Evolutionary conservation across 2,329 filamentous ascomycete genomes (phyloP), one percentile per base, ranked within the genome.

Genomic region (Colletotrichum sp.): DNA sequence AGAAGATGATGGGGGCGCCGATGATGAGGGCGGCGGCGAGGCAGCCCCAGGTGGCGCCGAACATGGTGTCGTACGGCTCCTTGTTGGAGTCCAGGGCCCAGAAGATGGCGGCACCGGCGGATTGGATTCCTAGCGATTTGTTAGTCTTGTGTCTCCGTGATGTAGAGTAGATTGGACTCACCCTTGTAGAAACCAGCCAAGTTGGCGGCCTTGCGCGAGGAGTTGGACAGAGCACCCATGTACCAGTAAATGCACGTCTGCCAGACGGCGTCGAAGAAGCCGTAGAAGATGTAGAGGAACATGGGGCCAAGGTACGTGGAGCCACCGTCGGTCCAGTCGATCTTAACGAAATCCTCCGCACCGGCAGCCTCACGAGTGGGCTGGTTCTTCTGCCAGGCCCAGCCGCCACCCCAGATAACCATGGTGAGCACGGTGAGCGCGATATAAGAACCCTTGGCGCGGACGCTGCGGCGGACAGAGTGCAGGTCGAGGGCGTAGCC

Each of bases 161-260:
- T 44, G 7, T 26, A 7, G 5, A 44, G 12, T 10, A 7, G 13
- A 15, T 12, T 9, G n/a, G 6, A 18, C 24, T 77, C 30, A 78
- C 87, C 82, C 78, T 97, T 97, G 90, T 97, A 97, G 88, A 95
- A 96, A 77, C 95, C 96, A 57, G 95, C 94, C 81, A 96, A 94
- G 88, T 98, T 98, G 86, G 96, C 96, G 32, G 96, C 91, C 84
- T 96, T 96, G 84, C 96, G 95, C 76, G 95, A 92, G 78, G 96
- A 98, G 91, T 99, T 99, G 82, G 95, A 96, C 59, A 98, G 89
- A 9, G 96, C 92, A 67, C 96, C 96, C 94, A 99, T 98, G 88
- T 94, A 96, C 96, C 96, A 98, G 89, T 99, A 98, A 66, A 96
- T 93, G 81, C 89, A 93, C 0, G 95, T 96, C 88, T 99, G 96